Conservation (phyloP, 148 eudicot species). For the Dianthus caryophyllus region DNA sequence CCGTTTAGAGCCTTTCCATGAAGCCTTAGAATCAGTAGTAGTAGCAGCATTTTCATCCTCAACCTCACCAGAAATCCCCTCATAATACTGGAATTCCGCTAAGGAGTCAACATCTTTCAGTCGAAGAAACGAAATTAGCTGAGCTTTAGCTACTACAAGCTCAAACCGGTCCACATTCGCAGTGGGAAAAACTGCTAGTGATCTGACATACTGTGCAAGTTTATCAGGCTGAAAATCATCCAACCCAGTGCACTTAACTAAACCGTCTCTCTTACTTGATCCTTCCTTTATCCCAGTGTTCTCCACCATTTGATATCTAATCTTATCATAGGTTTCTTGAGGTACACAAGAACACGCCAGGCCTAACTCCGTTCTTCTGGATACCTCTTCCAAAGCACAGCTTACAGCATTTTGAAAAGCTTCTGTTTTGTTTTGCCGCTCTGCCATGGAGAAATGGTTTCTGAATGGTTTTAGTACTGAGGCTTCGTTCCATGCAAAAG, state of each 20-base stretch:
- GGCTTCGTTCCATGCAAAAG: conserved; percentile 87
- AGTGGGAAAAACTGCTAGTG: conserved; percentile 56
- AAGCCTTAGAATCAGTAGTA: conserved; percentile 25
- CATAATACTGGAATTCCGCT: conserved; percentile 46
- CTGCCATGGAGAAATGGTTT: conserved; percentile 60
- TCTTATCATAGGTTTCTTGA: conserved; percentile 38
- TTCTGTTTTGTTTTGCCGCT: conserved; percentile 76
- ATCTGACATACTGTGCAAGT: conserved; percentile 48
- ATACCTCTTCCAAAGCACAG: conserved; percentile 80
- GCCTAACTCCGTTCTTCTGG: conserved; percentile 72
- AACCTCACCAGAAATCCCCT: conserved; percentile 34
- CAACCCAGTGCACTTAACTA: conserved; percentile 40
- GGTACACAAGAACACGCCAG: conserved; percentile 73
- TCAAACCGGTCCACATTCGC: conserved; percentile 47
- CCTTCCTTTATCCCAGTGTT: conserved; percentile 66
- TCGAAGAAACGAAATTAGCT: conserved; percentile 58
- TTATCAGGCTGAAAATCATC: conserved; percentile 58
- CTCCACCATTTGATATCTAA: conserved; percentile 64
- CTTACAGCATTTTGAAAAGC: conserved; percentile 67
- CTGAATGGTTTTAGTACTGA: conserved; percentile 67
- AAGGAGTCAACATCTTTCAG: conserved; percentile 46
- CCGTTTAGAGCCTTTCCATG: conserved; percentile 41
- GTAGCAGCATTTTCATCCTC: conserved; percentile 31
- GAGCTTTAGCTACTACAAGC: conserved; percentile 64
- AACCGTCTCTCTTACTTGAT: conserved; percentile 49